These are phyloP conservation scores for Leptomonas pyrrhocoris DNA, from an alignment of 208 protist species.

Conservation along the genomic window DNA sequence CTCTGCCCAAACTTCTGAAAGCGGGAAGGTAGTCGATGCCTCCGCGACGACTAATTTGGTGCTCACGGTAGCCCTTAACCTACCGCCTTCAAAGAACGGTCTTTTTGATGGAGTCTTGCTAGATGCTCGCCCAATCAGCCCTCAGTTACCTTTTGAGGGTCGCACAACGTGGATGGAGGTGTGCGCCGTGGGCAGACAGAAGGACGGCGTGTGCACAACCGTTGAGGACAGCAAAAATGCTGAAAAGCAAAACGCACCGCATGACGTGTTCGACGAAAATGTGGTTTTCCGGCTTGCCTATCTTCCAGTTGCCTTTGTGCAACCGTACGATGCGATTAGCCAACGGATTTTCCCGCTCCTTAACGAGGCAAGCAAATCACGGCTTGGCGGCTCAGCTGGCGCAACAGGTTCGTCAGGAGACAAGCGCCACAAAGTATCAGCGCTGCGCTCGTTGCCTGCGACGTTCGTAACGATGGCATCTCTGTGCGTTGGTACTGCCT, in stretches of 20 bases:
- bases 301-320: slow-evolving; percentile 26
- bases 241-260: background rate
- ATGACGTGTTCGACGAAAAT: background rate
- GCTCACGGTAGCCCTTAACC: slow-evolving; percentile 19
- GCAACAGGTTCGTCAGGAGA: background rate
- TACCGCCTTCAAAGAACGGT: background rate
- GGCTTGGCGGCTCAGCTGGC: too few relatives aligned
- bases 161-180: slow-evolving; percentile 37
- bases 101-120: slow-evolving; percentile 23
- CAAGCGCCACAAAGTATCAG: background rate
- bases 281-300: slow-evolving; percentile 28
- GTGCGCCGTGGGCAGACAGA: slow-evolving; percentile 30
- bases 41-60: slow-evolving; percentile 7
- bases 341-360: slow-evolving; percentile 28
- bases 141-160: slow-evolving; percentile 25
- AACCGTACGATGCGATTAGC: slow-evolving; percentile 31
- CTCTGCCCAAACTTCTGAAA: background rate
- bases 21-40: background rate
- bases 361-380: slow-evolving; percentile 10
- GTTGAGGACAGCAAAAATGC: background rate
- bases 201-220: background rate
- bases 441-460: background rate
- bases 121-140: slow-evolving; percentile 29
- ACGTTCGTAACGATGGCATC: background rate
- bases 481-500: background rate